These are phyloP conservation scores for Tetrahymena elliotti DNA, from an alignment of 73 alveolate genomes.

Conservation along the genomic window DNA sequence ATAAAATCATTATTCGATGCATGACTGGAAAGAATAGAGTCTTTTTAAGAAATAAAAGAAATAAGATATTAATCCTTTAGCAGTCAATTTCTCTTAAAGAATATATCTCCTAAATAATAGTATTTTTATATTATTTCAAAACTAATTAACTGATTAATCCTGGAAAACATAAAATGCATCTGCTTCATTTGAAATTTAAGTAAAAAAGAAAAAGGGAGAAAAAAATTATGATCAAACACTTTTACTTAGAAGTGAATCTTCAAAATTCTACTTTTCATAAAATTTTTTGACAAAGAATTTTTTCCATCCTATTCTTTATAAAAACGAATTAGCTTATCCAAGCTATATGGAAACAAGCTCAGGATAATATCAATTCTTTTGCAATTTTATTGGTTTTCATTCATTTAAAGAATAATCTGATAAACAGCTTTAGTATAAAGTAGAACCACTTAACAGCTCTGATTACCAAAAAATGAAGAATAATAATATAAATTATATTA, in stretches of 20 bases:
- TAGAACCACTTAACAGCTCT: neutral
- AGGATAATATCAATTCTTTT: neutral
- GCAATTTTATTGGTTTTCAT: neutral
- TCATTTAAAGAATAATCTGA: neutral
- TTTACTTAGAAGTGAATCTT: too few relatives aligned
- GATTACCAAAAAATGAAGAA: neutral
- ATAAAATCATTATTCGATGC: neutral
- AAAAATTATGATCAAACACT: neutral
- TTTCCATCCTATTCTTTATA: neutral
- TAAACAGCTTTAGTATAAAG: neutral
- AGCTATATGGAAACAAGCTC: neutral
- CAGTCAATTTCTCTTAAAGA: neutral
- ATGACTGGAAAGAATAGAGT: neutral
- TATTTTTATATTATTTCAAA: neutral
- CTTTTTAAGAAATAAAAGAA: neutral
- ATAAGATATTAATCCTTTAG: neutral
- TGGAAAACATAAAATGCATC: neutral
- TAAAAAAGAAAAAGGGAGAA: neutral
- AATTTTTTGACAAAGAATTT: neutral
- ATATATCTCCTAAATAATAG: neutral
- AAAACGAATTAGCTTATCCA: neutral
- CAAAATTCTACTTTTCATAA: neutral
- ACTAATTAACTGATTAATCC: neutral
- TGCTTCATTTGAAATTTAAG: neutral
- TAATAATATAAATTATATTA: neutral